Evolutionary conservation across 805 yeast species (phyloP).

Genomic region (Starmera dryadoides): DNA sequence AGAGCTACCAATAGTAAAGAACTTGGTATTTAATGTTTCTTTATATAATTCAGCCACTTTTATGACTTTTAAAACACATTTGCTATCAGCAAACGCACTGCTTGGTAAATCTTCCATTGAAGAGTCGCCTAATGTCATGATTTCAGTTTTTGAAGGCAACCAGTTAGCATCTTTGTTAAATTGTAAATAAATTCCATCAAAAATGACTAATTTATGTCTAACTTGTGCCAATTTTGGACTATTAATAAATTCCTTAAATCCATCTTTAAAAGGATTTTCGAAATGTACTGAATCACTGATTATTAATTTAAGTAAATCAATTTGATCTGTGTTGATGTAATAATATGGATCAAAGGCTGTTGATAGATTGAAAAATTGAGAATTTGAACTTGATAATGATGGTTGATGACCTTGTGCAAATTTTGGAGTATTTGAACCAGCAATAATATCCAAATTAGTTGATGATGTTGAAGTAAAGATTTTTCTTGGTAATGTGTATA

Average conservation of each 20-base stretch:
- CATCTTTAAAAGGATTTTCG: conserved; percentile 6
- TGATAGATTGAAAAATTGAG: conserved; percentile 16
- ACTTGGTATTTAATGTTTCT: conserved; percentile 23
- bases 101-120: not conserved
- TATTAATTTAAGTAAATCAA: conserved; percentile 16
- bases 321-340: conserved; percentile 23
- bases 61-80: conserved; percentile 23
- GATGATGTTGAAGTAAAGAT: conserved; percentile 18
- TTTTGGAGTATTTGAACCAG: conserved; percentile 3
- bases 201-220: conserved; percentile 4
- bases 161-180: conserved; percentile 20
- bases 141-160: conserved; percentile 20
- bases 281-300: conserved; percentile 2
- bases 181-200: conserved; percentile 25
- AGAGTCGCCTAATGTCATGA: conserved; percentile 1
- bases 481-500: conserved; percentile 14
- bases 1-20: conserved; percentile 23
- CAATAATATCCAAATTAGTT: conserved; percentile 12
- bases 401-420: conserved; percentile 2
- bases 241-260: not conserved
- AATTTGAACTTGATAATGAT: conserved; percentile 18
- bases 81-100: not conserved
- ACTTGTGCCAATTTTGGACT: not conserved
- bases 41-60: conserved; percentile 32
- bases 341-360: conserved; percentile 27